Evolutionary conservation across 2,329 filamentous ascomycete species (phyloP).

Genomic region (Emericellopsis atlantica): DNA sequence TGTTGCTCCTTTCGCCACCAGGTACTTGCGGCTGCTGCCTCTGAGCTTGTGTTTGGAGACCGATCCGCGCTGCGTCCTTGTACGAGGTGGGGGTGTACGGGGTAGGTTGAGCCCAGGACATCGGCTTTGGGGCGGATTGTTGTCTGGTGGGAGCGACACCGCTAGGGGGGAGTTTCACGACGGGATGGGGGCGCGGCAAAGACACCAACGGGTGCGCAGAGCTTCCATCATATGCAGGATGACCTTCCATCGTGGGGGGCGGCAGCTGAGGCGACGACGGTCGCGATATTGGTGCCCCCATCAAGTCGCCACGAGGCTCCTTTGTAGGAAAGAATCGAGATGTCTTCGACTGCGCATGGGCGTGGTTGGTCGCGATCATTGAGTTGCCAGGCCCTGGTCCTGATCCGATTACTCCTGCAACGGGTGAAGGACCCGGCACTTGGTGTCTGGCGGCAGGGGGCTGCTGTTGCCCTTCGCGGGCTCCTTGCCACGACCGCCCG

Average conservation of each 20-base stretch:
- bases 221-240: slow-evolving; percentile 62
- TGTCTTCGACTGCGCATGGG: slow-evolving; percentile 10
- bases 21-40: slow-evolving; percentile 3
- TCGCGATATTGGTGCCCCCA: slow-evolving; percentile 23
- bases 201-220: slow-evolving; percentile 53
- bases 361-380: not conserved
- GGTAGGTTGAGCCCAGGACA: slow-evolving; percentile 22
- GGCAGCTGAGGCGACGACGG: slow-evolving; percentile 55
- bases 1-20: slow-evolving; percentile 6
- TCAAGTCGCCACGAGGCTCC: slow-evolving; percentile 31
- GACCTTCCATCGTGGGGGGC: slow-evolving; percentile 55
- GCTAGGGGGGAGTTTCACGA: slow-evolving; percentile 67
- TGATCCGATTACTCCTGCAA: slow-evolving; percentile 14
- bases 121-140: slow-evolving; percentile 6
- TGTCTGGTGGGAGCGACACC: too few species aligned
- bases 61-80: slow-evolving; percentile 13
- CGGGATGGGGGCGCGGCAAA: slow-evolving; percentile 56
- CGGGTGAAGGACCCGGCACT: slow-evolving; percentile 8
- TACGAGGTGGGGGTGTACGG: slow-evolving; percentile 5
- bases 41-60: slow-evolving; percentile 8
- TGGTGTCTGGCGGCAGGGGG: not conserved
- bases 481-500: slow-evolving; percentile 14
- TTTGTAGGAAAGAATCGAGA: slow-evolving; percentile 51
- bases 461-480: slow-evolving; percentile 12
- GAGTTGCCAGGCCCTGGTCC: slow-evolving; percentile 9